These are phyloP conservation scores for Sclerotinia subarctica DNA, from an alignment of 2,329 filamentous ascomycete species.

Conservation along the genomic window DNA sequence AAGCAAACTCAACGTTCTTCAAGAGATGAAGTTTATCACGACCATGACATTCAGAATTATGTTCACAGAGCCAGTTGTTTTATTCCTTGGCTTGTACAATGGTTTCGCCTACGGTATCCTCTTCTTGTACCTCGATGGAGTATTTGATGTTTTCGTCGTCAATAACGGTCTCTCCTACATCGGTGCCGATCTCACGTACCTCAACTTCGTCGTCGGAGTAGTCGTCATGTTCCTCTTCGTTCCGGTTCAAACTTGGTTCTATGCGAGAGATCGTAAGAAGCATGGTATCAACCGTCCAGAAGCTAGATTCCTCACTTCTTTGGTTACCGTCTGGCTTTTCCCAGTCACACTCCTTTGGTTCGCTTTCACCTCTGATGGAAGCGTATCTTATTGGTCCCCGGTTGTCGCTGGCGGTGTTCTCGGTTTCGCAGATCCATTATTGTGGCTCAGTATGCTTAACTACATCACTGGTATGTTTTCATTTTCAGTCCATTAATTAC, in stretches of 20 bases:
- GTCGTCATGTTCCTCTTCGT: slow-evolving; percentile 43
- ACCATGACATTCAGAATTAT: slow-evolving; percentile 46
- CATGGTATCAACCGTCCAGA: slow-evolving; percentile 42
- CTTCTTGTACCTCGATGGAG: slow-evolving; percentile 45
- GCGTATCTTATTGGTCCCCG: slow-evolving; percentile 43
- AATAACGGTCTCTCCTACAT: slow-evolving; percentile 44
- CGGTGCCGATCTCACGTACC: slow-evolving; percentile 42
- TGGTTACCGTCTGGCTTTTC: slow-evolving; percentile 45
- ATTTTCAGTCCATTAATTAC: neutral
- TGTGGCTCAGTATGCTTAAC: slow-evolving; percentile 45
- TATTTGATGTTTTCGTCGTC: slow-evolving; percentile 44
- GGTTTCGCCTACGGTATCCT: slow-evolving; percentile 45
- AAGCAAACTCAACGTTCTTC: slow-evolving; percentile 40
- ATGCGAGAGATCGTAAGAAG: slow-evolving; percentile 40
- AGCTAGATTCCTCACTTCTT: slow-evolving; percentile 43
- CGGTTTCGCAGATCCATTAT: slow-evolving; percentile 44
- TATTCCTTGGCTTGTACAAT: slow-evolving; percentile 43
- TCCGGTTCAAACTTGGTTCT: slow-evolving; percentile 45
- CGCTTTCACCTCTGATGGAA: slow-evolving; percentile 43
- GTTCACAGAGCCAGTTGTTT: slow-evolving; percentile 44
- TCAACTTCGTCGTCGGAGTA: slow-evolving; percentile 45
- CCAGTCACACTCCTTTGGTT: slow-evolving; percentile 45
- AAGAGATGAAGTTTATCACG: slow-evolving; percentile 43
- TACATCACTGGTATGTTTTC: slow-evolving; percentile 34
- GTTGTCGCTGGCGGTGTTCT: slow-evolving; percentile 42